A percentile compares a stretch with the other conserved stretches of the same genome.
Conservation (phyloP, 176 grass and related monocot species). For the Thalia dealbata region DNA sequence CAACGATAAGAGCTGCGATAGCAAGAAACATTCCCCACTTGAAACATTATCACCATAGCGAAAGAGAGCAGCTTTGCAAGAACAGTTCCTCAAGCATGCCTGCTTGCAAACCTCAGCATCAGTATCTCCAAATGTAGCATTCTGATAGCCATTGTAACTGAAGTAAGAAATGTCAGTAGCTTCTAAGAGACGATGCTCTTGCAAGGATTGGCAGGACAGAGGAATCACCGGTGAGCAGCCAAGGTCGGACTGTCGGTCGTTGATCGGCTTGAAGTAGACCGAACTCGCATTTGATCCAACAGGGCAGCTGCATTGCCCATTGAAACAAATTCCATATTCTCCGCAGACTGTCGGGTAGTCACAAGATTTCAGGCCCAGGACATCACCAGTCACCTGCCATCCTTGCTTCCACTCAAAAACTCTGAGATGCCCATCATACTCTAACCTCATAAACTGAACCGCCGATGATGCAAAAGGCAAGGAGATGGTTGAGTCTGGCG, state of each 20-base stretch:
- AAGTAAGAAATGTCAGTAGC: slow-evolving; percentile 38
- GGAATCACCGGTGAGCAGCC: slow-evolving; percentile 34
- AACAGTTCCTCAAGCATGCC: slow-evolving; percentile 60
- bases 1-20: slow-evolving; percentile 53
- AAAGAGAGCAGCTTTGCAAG: slow-evolving; percentile 59
- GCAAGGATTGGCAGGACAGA: slow-evolving; percentile 38
- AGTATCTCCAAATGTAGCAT: slow-evolving; percentile 20
- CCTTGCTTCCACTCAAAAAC: slow-evolving; percentile 25
- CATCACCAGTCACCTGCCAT: slow-evolving; percentile 25
- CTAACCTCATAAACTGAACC: slow-evolving; percentile 23
- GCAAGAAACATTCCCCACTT: slow-evolving; percentile 49
- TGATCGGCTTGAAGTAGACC: neutral
- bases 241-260: neutral
- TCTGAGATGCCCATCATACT: slow-evolving; percentile 47
- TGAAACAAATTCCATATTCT: neutral
- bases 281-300: neutral
- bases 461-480: neutral
- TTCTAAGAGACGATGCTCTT: slow-evolving; percentile 32
- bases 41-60: slow-evolving; percentile 20
- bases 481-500: neutral
- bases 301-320: slow-evolving; percentile 4
- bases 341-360: slow-evolving; percentile 52
- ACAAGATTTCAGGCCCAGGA: slow-evolving; percentile 33
- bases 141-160: slow-evolving; percentile 24
- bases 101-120: slow-evolving; percentile 57